A percentile compares a stretch with the other conserved stretches of the same genome.
phyloP scores from a whole-genome alignment of 257 asterid species.

The Thymus quinquecostatus region DNA sequence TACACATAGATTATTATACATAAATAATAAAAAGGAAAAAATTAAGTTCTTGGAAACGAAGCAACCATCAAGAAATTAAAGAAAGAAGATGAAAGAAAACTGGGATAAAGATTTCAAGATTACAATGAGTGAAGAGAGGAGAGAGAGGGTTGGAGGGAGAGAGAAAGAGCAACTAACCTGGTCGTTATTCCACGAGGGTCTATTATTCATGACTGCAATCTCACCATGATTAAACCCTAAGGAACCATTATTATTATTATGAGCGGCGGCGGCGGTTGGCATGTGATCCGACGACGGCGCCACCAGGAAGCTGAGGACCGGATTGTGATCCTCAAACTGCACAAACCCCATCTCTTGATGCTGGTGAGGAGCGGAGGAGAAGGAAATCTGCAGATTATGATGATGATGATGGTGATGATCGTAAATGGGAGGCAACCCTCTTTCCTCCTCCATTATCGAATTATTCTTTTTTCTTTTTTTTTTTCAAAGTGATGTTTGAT shows the following conservation, averaged over 20 bases:
- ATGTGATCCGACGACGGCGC: slow-evolving; percentile 41
- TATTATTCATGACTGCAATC: slow-evolving; percentile 36
- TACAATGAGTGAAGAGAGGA: slow-evolving; percentile 13
- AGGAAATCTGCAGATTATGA: slow-evolving; percentile 44
- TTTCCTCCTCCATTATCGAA: slow-evolving; percentile 61
- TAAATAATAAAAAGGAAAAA: not conserved
- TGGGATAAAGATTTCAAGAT: slow-evolving; percentile 27
- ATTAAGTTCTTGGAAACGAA: slow-evolving; percentile 38
- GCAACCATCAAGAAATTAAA: slow-evolving; percentile 32
- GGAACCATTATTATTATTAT: slow-evolving; percentile 37
- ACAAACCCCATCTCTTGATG: slow-evolving; percentile 72
- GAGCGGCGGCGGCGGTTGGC: slow-evolving; percentile 29
- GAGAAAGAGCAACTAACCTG: slow-evolving; percentile 40
- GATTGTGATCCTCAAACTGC: slow-evolving; percentile 63
- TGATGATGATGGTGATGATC: slow-evolving; percentile 42
- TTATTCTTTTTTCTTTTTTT: not conserved
- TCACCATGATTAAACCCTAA: slow-evolving; percentile 62
- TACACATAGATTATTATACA: slow-evolving; percentile 13
- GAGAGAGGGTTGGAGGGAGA: not conserved
- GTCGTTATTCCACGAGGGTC: slow-evolving; percentile 73
- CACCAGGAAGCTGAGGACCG: slow-evolving; percentile 56
- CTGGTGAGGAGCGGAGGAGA: slow-evolving; percentile 34
- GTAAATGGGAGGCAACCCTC: slow-evolving; percentile 55
- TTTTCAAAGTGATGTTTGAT: slow-evolving; percentile 37
- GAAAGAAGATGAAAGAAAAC: too few relatives aligned